phyloP scores from a whole-genome alignment of 2,329 filamentous ascomycete genomes.

The Colletotrichum sp. region DNA sequence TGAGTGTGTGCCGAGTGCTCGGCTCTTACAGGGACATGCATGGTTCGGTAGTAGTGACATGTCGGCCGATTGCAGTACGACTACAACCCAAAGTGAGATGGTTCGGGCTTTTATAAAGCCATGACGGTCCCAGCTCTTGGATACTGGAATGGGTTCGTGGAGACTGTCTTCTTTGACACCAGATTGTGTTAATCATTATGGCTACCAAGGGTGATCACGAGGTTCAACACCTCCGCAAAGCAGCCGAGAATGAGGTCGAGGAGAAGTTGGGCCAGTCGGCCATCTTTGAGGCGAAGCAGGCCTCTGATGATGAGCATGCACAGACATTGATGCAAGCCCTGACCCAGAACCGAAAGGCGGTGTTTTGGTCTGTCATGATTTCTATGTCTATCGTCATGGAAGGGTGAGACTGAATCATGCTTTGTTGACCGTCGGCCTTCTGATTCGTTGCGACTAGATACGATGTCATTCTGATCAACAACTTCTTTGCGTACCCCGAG shows the following conservation, averaged over 20 bases:
- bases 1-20: neutral
- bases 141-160: neutral
- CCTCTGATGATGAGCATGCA: conserved; percentile 27
- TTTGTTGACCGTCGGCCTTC: neutral
- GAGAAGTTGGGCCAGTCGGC: conserved; percentile 14
- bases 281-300: conserved; percentile 16
- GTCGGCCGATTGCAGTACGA: neutral
- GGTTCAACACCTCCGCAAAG: conserved; percentile 10
- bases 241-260: conserved; percentile 11
- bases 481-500: conserved; percentile 47
- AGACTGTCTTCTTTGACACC: neutral
- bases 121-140: neutral
- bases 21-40: neutral
- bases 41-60: neutral
- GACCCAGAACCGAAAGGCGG: conserved; percentile 36
- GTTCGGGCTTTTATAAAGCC: neutral
- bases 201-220: neutral
- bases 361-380: conserved; percentile 42
- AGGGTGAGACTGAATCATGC: conserved; percentile 38
- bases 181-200: neutral
- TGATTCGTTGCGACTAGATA: neutral
- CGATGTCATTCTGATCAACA: conserved; percentile 36
- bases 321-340: conserved; percentile 31
- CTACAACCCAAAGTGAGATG: neutral
- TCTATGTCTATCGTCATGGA: conserved; percentile 55